Base-by-base conservation (phyloP, 768 basidiomycete genomes). In the Crucibulum laeve region DNA sequence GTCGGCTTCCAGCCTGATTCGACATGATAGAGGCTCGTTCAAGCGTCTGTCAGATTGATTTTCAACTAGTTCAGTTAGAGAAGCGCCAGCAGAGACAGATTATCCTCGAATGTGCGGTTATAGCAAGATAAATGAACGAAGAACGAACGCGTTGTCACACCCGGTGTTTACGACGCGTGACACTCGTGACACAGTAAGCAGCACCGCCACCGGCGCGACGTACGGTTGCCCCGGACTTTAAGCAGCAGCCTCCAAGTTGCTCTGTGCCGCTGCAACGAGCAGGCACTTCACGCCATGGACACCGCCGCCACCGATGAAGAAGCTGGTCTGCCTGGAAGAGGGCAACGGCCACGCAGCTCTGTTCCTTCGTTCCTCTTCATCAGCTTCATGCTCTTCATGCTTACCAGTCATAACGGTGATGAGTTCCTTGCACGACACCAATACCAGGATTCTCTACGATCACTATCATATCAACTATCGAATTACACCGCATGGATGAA, bases 401-500 rank as follows among this genome's bases (percentile, higher is more conserved):
- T 91, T 60, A 86, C 83, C 37, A 88, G 81, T 52, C 81, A 84
- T 47, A 82, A 74, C 47, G 74, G 77, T 5, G 86, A 87, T 53
- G 84, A 86, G 55, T 77, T 76, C 46, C 63, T 80, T 4, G 73
- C 76, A 13, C 69, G 79, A 45, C 78, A 75, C 52, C 79, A 80
- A 44, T 86, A 84, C 58, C 71, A 84, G 55, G 77, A 87, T 48
- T 67, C 79, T n/a, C 55, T 91, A 4, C 64, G 70, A 23, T 70
- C 70, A 5, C 59, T 89, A 46, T 70, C 70, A 24, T 68, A 76
- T 54, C 79, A 87, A 48, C 60, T 82, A 10, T 74, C 74, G n/a
- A 87, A 90, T 58, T 91, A 77, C 53, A 82, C 84, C 1, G 76
- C 80, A 1, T 91, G 86, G 85, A 61, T 86, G 61, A 80, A 82